phyloP scores from a whole-genome alignment of 129 eudicot species.

The Kitagawia praeruptora region DNA sequence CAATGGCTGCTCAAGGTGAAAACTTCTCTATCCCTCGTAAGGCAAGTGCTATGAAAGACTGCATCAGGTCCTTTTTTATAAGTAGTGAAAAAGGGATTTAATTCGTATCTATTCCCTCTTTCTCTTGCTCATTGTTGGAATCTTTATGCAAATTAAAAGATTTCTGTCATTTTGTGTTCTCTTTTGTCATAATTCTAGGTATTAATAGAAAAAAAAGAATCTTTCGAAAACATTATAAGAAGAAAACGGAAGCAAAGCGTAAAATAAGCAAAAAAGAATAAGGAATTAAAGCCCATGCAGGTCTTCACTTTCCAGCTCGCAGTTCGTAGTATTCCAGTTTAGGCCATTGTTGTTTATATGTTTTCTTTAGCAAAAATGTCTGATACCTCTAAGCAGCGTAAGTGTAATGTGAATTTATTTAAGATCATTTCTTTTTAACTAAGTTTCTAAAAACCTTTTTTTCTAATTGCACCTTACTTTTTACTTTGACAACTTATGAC shows the following conservation, averaged over 20 bases:
- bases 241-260: background rate
- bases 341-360: background rate
- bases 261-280: background rate
- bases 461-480: too few species aligned
- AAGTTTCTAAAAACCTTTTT: too few species aligned
- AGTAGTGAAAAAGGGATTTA: background rate
- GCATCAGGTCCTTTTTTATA: background rate
- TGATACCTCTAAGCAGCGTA: background rate
- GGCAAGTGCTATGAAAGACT: background rate
- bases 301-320: slow-evolving; percentile 81
- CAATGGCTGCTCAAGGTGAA: background rate
- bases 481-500: background rate
- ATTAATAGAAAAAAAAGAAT: too few species aligned
- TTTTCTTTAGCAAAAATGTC: background rate
- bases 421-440: background rate
- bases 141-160: background rate
- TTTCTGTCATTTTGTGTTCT: background rate
- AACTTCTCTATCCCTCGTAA: too few species aligned
- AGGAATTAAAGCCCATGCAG: slow-evolving; percentile 45
- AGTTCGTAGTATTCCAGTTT: slow-evolving; percentile 42
- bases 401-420: background rate
- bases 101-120: background rate
- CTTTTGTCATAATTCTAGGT: background rate
- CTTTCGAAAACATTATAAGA: background rate
- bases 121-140: background rate